phyloP scores from a whole-genome alignment of 352 stramenopile genomes.

The Phytophthora uliginosa region DNA sequence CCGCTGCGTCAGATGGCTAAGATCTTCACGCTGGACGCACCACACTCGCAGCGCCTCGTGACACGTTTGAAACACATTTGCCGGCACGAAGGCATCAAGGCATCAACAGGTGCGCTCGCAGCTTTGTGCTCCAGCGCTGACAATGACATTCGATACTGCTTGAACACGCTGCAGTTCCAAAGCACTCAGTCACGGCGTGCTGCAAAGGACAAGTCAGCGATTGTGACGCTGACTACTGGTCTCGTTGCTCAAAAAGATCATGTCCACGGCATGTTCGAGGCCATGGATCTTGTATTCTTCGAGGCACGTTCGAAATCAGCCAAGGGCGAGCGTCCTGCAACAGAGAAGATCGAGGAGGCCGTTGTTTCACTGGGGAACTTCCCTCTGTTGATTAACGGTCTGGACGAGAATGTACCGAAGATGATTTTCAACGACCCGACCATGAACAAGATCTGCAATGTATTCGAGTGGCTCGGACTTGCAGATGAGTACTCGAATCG shows the following conservation, averaged over 20 bases:
- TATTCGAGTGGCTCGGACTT: conserved; percentile 88
- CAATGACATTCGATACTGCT: conserved; percentile 96
- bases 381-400: conserved; percentile 79
- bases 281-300: conserved; percentile 83
- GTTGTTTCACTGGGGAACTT: conserved; percentile 83
- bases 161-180: conserved; percentile 98
- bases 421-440: conserved; percentile 93
- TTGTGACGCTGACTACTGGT: conserved; percentile 40
- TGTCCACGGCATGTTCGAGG: conserved; percentile 69
- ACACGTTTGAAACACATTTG: conserved; percentile 95
- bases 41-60: conserved; percentile 91
- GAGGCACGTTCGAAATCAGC: conserved; percentile 61
- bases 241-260: conserved; percentile 73
- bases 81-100: conserved; percentile 87
- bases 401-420: conserved; percentile 92
- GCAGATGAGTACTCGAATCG: conserved; percentile 77
- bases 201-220: conserved; percentile 10
- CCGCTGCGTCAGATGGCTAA: conserved; percentile 95
- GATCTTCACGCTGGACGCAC: conserved; percentile 94
- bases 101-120: conserved; percentile 74
- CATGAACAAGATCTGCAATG: conserved; percentile 84
- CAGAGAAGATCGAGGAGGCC: conserved; percentile 76
- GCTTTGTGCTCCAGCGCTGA: conserved; percentile 68
- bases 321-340: conserved; percentile 35
- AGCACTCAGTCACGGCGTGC: conserved; percentile 49